These are phyloP conservation scores for Didymella lethalis DNA, from an alignment of 2,329 filamentous ascomycete species.

Conservation along the genomic window DNA sequence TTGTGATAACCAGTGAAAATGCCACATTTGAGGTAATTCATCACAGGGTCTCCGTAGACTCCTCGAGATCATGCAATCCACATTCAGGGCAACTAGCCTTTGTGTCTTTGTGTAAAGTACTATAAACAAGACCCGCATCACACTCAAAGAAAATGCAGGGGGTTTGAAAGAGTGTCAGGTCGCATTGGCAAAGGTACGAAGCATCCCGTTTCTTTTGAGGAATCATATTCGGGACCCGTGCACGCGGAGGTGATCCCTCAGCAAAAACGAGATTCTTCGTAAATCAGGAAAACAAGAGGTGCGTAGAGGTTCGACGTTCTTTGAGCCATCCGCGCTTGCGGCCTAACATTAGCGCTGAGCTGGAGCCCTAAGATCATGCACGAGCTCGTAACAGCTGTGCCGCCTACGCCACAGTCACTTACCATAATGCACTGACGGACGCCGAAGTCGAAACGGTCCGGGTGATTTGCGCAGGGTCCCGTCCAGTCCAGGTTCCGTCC, in stretches of 20 bases:
- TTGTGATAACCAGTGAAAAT: slow-evolving; percentile 14
- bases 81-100: background rate
- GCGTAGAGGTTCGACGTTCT: background rate
- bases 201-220: no score
- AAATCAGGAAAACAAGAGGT: background rate
- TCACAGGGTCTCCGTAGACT: background rate
- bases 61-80: background rate
- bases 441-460: slow-evolving; percentile 8
- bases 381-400: slow-evolving; percentile 9
- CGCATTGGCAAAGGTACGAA: background rate
- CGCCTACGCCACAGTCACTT: slow-evolving; percentile 13
- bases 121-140: background rate
- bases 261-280: no score
- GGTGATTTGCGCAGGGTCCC: slow-evolving; percentile 15
- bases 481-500: background rate
- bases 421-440: slow-evolving; percentile 4
- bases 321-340: slow-evolving; percentile 7
- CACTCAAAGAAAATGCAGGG: background rate
- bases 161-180: background rate
- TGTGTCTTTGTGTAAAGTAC: background rate
- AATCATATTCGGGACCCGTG: no score
- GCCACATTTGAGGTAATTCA: background rate
- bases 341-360: slow-evolving; percentile 8
- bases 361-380: slow-evolving; percentile 6
- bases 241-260: no score